Evolutionary conservation across 257 asterid genomes (phyloP).

Genomic region (Eustoma russellianum): DNA sequence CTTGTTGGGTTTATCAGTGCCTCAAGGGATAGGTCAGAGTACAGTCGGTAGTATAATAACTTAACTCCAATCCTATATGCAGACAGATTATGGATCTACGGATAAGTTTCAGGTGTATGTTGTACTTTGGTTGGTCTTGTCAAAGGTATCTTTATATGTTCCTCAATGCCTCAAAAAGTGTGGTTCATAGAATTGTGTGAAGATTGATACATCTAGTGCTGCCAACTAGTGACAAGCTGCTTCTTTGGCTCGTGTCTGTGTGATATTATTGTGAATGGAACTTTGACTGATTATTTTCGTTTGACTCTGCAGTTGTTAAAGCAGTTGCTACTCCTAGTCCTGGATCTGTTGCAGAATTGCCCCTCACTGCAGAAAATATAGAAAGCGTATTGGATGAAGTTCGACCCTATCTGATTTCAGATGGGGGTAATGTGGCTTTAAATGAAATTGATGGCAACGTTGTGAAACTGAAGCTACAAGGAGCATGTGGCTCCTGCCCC

Average conservation of each 20-base stretch:
- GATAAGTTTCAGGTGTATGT: too few relatives aligned
- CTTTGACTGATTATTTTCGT: not conserved
- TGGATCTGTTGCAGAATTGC: conserved; percentile 55
- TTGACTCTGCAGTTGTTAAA: conserved; percentile 35
- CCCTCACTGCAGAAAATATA: conserved; percentile 82
- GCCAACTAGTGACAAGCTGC: not conserved
- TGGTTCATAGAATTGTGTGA: too few relatives aligned
- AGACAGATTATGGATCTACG: too few relatives aligned
- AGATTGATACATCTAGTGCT: not conserved
- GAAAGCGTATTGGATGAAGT: conserved; percentile 88
- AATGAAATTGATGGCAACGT: conserved; percentile 93
- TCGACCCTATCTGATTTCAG: conserved; percentile 88
- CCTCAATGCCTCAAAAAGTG: too few relatives aligned
- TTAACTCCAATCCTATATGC: too few relatives aligned
- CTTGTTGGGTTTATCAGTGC: too few relatives aligned
- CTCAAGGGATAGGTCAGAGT: too few relatives aligned
- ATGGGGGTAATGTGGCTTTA: conserved; percentile 94
- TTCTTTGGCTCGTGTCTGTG: too few relatives aligned
- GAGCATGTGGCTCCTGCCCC: conserved; percentile 99
- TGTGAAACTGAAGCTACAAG: conserved; percentile 79
- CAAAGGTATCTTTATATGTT: too few relatives aligned
- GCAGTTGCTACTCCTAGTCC: conserved; percentile 77
- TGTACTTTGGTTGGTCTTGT: too few relatives aligned
- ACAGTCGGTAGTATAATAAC: too few relatives aligned
- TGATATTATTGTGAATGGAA: too few relatives aligned